Evolutionary conservation across 106 monocot genomes (phyloP).

Genomic region (Acanthochlamys bracteata): DNA sequence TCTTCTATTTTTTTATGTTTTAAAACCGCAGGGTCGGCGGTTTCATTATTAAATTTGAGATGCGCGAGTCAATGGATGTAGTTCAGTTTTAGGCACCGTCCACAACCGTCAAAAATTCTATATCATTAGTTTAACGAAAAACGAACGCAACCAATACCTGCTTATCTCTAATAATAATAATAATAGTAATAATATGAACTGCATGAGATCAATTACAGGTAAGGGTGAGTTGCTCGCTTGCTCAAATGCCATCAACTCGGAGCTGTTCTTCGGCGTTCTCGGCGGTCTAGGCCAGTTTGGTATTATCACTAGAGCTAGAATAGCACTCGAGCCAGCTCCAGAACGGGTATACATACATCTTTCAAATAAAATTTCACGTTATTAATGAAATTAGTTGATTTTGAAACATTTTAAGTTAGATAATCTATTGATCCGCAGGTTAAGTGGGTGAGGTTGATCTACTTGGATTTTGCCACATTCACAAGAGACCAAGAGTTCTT

Average conservation of each 20-base stretch:
- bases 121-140: neutral
- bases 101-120: no score
- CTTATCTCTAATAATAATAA: no score
- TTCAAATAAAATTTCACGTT: neutral
- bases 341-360: conserved; percentile 25
- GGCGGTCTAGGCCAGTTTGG: conserved; percentile 95
- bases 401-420: neutral
- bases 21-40: no score
- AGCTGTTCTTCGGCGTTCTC: conserved; percentile 71
- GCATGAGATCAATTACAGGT: conserved; percentile 29
- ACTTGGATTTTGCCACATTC: conserved; percentile 57
- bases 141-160: no score
- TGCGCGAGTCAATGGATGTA: no score
- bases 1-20: no score
- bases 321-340: conserved; percentile 70
- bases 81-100: no score
- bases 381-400: neutral
- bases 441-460: conserved; percentile 71
- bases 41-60: no score
- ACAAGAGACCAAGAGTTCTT: conserved; percentile 71
- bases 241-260: conserved; percentile 42
- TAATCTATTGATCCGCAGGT: conserved; percentile 19
- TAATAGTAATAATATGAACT: no score
- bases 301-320: conserved; percentile 82
- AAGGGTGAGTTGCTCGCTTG: conserved; percentile 75